Evolutionary conservation across 1,284 basidiomycete species (phyloP), one percentile per base, ranked within the genome.

Genomic region (Irpex rosettiformis): DNA sequence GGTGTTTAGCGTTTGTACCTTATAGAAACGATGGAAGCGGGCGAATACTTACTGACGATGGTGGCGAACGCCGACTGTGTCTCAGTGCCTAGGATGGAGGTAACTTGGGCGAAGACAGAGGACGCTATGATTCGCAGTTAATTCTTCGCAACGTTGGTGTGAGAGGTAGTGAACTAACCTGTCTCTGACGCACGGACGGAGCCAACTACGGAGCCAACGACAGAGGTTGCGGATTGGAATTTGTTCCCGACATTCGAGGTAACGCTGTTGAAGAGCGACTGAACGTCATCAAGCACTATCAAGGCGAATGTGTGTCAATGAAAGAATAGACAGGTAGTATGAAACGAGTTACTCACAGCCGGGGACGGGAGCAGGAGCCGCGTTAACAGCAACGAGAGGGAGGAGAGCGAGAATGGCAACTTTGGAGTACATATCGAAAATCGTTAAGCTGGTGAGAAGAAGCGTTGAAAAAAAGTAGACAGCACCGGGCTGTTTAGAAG

Each of bases 401-500:
- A 63, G 52, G 54, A 65, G 59, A 29, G 61, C 64, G 52, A 61
- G 55, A 25, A 64, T 54, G 45, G 57, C 57, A 49, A 57, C 56
- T 55, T 65, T 65, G 60, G 64, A 55, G 62, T 65, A 64, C 55
- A 64, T 61, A 42, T 57, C 49, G 37, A 33, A 40, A 53, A 21
- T 28, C 33, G 33, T 37, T 16, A 37, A 28, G n/a, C n/a, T 21
- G 33, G 27, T 43, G 5, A 27, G 8, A 55, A 33, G 55, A 61
- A 30, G 13, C 11, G 51, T 52, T 55, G 24, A 51, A 55, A 18
- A 18, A 52, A 55, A 21, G 11, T 40, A 24, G 30, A 54, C 13
- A 66, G 65, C 65, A 64, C 65, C 65, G 55, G 65, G 65, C 65
- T 64, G 62, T 29, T 52, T 33, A 42, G 55, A 49, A n/a, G 54